phyloP scores from a whole-genome alignment of 345 rosid genomes.

The Camelina laxa region DNA sequence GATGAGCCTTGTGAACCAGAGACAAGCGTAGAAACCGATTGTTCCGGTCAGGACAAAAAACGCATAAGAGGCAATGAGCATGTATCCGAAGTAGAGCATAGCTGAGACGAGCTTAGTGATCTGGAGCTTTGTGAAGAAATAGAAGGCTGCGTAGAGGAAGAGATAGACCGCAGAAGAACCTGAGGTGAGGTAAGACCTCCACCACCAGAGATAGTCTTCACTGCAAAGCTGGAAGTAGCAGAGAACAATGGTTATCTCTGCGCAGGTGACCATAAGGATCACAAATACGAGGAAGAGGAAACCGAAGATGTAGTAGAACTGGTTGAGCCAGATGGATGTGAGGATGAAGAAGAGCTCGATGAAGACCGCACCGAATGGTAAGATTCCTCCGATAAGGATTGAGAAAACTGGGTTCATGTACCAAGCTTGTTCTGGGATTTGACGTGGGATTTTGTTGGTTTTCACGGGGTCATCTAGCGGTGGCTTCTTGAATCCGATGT shows the following conservation, averaged over 20 bases:
- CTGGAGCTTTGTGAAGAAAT: conserved; percentile 87
- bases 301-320: conserved; percentile 87
- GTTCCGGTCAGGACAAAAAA: conserved; percentile 78
- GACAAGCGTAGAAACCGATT: conserved; percentile 76
- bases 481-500: conserved; percentile 74
- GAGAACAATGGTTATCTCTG: conserved; percentile 75
- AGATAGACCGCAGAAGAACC: conserved; percentile 80
- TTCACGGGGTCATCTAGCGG: conserved; percentile 76
- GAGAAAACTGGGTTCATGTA: conserved; percentile 85
- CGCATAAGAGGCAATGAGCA: conserved; percentile 73
- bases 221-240: conserved; percentile 89
- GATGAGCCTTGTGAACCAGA: conserved; percentile 85
- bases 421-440: conserved; percentile 88
- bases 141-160: conserved; percentile 73
- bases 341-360: conserved; percentile 88
- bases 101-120: conserved; percentile 76
- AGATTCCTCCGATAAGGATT: conserved; percentile 74
- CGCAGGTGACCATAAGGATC: conserved; percentile 74
- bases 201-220: conserved; percentile 88
- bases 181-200: conserved; percentile 89
- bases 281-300: conserved; percentile 76
- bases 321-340: conserved; percentile 90
- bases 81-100: conserved; percentile 72
- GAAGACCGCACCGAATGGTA: conserved; percentile 84
- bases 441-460: conserved; percentile 82